phyloP scores from a whole-genome alignment of 1,284 basidiomycete genomes.

The Ustilago bromivora region DNA sequence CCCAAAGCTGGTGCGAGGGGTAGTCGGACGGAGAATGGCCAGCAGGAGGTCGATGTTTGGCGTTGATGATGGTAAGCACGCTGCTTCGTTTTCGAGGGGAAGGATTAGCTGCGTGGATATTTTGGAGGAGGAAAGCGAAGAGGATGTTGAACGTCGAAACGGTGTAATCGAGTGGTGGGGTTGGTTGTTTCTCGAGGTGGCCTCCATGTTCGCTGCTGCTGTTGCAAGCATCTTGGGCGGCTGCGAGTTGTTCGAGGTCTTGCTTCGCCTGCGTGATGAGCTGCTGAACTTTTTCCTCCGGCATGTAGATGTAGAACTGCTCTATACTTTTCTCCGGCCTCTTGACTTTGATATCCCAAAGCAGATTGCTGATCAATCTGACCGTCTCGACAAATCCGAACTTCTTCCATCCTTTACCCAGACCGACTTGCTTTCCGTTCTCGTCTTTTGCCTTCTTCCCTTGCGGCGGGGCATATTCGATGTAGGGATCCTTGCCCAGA shows the following conservation, averaged over 20 bases:
- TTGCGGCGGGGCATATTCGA: conserved; percentile 13
- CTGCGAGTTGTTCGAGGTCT: conserved; percentile 12
- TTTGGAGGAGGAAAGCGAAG: conserved; percentile 29
- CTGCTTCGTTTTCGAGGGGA: conserved; percentile 5
- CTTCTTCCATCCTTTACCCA: conserved; percentile 23
- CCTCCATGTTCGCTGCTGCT: neutral
- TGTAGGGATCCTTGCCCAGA: conserved; percentile 20
- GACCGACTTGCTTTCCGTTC: conserved; percentile 1
- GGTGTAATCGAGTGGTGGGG: neutral
- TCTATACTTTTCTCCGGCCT: conserved; percentile 21
- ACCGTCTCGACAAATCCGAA: conserved; percentile 17
- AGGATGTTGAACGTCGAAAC: conserved; percentile 37
- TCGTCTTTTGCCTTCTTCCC: conserved; percentile 1
- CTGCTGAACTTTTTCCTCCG: conserved; percentile 16
- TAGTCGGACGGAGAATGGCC: conserved; percentile 16
- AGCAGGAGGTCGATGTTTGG: conserved; percentile 20
- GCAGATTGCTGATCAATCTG: conserved; percentile 12
- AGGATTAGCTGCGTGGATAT: conserved; percentile 22
- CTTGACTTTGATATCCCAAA: conserved; percentile 31
- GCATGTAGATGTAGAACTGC: conserved; percentile 35
- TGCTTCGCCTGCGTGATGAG: conserved; percentile 12
- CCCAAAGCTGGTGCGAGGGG: conserved; percentile 26
- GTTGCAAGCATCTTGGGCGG: neutral
- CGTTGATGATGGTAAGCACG: conserved; percentile 29
- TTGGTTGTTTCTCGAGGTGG: conserved; percentile 11